Conservation (phyloP, 2,329 filamentous ascomycete species). For the Neonectria punicea region DNA sequence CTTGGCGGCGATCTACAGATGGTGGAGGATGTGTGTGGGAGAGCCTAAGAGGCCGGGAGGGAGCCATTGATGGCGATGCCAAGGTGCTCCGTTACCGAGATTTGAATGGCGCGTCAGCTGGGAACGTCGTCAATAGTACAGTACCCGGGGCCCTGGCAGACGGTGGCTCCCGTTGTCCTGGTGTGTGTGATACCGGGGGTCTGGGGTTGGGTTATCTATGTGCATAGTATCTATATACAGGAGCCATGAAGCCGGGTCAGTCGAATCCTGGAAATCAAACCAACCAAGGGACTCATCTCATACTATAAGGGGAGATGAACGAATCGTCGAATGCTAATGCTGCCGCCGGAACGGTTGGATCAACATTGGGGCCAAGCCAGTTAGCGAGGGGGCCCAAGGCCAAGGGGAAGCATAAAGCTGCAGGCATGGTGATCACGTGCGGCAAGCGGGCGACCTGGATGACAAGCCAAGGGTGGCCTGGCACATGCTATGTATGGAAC, state of each 20-base stretch:
- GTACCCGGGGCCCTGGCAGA: background rate
- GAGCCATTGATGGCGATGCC: conserved; percentile 13
- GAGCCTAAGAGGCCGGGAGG: background rate
- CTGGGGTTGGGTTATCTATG: background rate
- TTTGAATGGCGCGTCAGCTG: conserved; percentile 27
- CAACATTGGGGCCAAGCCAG: background rate
- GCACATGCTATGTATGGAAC: conserved; percentile 36
- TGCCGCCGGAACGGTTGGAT: background rate
- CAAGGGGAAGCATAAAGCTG: background rate
- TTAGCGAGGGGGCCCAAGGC: background rate
- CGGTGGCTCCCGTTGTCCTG: background rate
- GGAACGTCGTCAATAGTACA: background rate
- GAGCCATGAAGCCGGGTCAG: background rate
- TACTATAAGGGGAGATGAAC: background rate
- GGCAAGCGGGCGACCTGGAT: conserved; percentile 1
- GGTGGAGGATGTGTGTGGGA: conserved; percentile 7
- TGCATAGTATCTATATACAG: background rate
- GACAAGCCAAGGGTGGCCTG: conserved; percentile 31
- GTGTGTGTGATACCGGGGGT: background rate
- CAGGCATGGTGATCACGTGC: conserved; percentile 4
- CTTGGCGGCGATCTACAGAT: conserved; percentile 13
- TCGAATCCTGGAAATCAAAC: background rate
- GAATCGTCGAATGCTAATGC: background rate
- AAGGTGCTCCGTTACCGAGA: conserved; percentile 24
- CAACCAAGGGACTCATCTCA: background rate